A percentile compares a stretch with the other conserved stretches of the same genome.
These are phyloP conservation scores for Candida freyschussii DNA, from an alignment of 1,139 yeast species.

Conservation along the genomic window DNA sequence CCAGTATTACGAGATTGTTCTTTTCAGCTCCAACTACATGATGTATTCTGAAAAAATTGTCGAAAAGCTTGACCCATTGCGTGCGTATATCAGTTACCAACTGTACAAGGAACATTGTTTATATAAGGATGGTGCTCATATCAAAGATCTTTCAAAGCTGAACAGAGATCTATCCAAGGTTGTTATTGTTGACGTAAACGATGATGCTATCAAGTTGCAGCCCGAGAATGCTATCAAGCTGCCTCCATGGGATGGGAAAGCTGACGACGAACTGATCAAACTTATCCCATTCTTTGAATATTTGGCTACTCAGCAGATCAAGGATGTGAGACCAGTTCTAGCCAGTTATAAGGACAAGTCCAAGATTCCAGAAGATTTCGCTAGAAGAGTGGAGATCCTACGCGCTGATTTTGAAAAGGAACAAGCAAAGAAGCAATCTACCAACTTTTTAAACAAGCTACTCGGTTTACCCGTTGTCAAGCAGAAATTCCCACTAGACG, in stretches of 20 bases:
- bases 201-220: slow-evolving; percentile 71
- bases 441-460: slow-evolving; percentile 53
- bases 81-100: slow-evolving; percentile 82
- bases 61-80: slow-evolving; percentile 87
- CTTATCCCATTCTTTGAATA: slow-evolving; percentile 93
- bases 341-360: slow-evolving; percentile 60
- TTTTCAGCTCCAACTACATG: slow-evolving; percentile 81
- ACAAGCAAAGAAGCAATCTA: slow-evolving; percentile 46
- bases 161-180: slow-evolving; percentile 88
- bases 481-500: slow-evolving; percentile 86
- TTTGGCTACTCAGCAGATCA: slow-evolving; percentile 84
- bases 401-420: slow-evolving; percentile 69
- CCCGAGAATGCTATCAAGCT: slow-evolving; percentile 89
- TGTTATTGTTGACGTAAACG: slow-evolving; percentile 72
- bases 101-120: slow-evolving; percentile 84
- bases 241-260: slow-evolving; percentile 80
- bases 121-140: slow-evolving; percentile 78
- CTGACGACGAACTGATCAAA: slow-evolving; percentile 73
- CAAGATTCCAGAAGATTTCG: slow-evolving; percentile 71
- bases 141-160: slow-evolving; percentile 80
- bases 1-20: slow-evolving; percentile 91
- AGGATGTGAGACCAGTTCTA: slow-evolving; percentile 87
- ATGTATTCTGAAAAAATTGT: slow-evolving; percentile 83
- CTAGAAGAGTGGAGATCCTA: slow-evolving; percentile 67
- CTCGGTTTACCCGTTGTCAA: slow-evolving; percentile 59